A percentile compares a stretch with the other conserved stretches of the same genome.
Evolutionary conservation across 306 rosid species (phyloP).

Genomic region (Inga oerstediana): DNA sequence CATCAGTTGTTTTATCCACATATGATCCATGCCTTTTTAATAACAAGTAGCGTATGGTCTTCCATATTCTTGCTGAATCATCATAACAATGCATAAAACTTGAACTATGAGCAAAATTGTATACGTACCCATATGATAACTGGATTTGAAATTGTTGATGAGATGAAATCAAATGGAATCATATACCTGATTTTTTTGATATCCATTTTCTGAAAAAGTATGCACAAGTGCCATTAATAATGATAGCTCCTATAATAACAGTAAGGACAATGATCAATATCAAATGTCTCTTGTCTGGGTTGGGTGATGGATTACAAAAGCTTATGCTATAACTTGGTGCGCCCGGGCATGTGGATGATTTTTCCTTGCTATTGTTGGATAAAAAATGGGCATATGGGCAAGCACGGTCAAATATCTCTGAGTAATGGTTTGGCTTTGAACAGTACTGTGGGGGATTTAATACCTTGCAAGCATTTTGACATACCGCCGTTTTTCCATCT

Average conservation of each 20-base stretch:
- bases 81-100: neutral
- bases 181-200: neutral
- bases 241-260: neutral
- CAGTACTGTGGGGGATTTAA: conserved; percentile 65
- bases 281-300: conserved; percentile 33
- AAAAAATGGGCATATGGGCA: conserved; percentile 89
- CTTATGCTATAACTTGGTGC: conserved; percentile 64
- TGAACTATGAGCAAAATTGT: neutral
- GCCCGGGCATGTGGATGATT: conserved; percentile 48
- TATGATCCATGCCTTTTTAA: neutral
- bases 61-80: neutral
- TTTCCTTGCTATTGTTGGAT: conserved; percentile 59
- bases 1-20: neutral
- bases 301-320: conserved; percentile 66
- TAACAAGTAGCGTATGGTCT: neutral
- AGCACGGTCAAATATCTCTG: conserved; percentile 63
- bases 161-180: neutral
- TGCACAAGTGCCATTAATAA: neutral
- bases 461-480: conserved; percentile 81
- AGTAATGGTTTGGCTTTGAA: conserved; percentile 72
- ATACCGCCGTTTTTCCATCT: conserved; percentile 47
- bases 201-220: neutral
- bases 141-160: too few relatives aligned
- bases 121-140: neutral
- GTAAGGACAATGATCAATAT: neutral